Evolutionary conservation across 2,329 filamentous ascomycete genomes (phyloP).

Genomic region (Blastomyces gilchristii): DNA sequence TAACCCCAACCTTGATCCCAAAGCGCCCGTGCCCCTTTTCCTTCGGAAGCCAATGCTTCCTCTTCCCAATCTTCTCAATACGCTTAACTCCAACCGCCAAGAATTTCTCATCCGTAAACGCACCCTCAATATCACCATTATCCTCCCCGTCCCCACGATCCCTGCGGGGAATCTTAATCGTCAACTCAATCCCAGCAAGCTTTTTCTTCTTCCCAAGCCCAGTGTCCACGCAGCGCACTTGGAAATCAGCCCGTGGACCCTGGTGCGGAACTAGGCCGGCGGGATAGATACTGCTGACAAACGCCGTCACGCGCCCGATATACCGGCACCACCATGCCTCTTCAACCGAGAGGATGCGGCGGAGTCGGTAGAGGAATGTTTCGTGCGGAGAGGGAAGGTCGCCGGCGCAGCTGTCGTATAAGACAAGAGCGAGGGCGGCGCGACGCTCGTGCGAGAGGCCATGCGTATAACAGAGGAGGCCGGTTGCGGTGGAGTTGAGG

Average conservation of each 20-base stretch:
- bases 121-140: constrained; percentile 3
- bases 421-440: constrained; percentile 58
- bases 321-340: constrained; percentile 58
- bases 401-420: constrained; percentile 65
- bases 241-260: constrained; percentile 27
- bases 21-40: constrained; percentile 28
- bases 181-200: constrained; percentile 36
- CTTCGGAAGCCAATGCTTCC: constrained; percentile 44
- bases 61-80: constrained; percentile 48
- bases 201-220: constrained; percentile 33
- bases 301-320: constrained; percentile 48
- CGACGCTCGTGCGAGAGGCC: constrained; percentile 64
- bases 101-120: constrained; percentile 22
- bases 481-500: constrained; percentile 60
- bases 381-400: constrained; percentile 50
- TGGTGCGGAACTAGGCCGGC: constrained; percentile 39
- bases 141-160: constrained; percentile 23
- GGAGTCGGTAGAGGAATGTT: constrained; percentile 45
- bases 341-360: constrained; percentile 43
- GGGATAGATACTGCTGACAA: constrained; percentile 53
- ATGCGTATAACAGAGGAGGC: constrained; percentile 57
- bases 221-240: constrained; percentile 34
- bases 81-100: constrained; percentile 33
- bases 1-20: constrained; percentile 33
- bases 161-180: constrained; percentile 34